phyloP scores from a whole-genome alignment of 176 grass and related monocot genomes.

The Chrysopogon serrulatus region DNA sequence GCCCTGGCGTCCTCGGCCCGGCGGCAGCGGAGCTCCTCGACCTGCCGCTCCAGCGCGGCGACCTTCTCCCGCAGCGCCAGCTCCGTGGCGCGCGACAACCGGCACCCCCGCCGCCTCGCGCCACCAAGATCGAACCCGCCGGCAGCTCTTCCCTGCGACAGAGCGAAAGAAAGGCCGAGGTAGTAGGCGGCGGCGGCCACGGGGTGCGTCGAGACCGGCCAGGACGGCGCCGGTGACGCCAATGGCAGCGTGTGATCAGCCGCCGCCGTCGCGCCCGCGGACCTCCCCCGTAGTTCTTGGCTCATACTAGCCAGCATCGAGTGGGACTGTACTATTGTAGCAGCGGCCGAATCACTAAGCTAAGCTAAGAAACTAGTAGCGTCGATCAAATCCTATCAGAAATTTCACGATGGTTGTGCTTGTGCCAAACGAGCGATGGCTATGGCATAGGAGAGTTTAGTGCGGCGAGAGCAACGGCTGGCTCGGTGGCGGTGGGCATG shows the following conservation, averaged over 20 bases:
- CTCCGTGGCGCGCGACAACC: slow-evolving; percentile 31
- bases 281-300: background rate
- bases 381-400: background rate
- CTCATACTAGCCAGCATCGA: background rate
- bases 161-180: slow-evolving; percentile 60
- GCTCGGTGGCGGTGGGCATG: background rate
- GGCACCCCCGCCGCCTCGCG: slow-evolving; percentile 3
- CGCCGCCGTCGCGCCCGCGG: background rate
- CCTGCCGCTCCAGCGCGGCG: slow-evolving; percentile 24
- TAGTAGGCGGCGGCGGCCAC: slow-evolving; percentile 9
- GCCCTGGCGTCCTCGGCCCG: slow-evolving; percentile 70
- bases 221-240: background rate
- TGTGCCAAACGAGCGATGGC: background rate
- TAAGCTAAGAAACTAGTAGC: no score
- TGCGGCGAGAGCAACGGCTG: background rate
- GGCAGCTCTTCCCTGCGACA: slow-evolving; percentile 17
- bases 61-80: slow-evolving; percentile 42
- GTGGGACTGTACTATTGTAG: no score
- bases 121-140: slow-evolving; percentile 25
- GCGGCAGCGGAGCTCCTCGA: slow-evolving; percentile 39
- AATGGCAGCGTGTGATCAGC: background rate
- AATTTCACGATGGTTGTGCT: background rate
- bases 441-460: background rate
- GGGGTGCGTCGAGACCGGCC: background rate
- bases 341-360: no score